phyloP scores from a whole-genome alignment of 2,329 filamentous ascomycete species.

The Alternaria sp. region DNA sequence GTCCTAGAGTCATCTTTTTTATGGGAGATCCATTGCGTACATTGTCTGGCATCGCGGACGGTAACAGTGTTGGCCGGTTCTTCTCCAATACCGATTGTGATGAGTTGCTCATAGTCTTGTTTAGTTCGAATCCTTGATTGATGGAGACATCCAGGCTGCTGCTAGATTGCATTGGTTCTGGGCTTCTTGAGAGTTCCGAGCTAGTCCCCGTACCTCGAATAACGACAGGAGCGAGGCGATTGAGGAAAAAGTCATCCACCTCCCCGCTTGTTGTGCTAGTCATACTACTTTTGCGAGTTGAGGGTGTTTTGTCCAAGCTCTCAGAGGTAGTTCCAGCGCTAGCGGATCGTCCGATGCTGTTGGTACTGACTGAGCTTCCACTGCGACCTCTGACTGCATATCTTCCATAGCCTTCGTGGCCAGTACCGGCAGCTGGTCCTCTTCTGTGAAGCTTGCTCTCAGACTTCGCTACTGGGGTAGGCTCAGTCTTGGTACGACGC shows the following conservation, averaged over 20 bases:
- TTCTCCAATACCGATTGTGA: conserved; percentile 30
- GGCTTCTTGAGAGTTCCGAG: conserved; percentile 46
- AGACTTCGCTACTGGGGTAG: conserved; percentile 64
- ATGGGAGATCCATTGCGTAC: conserved; percentile 41
- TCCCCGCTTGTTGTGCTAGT: conserved; percentile 54
- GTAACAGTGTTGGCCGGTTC: conserved; percentile 41
- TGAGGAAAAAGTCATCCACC: conserved; percentile 58
- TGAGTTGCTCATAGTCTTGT: conserved; percentile 30
- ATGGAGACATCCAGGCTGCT: conserved; percentile 45
- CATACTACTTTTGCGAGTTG: conserved; percentile 55
- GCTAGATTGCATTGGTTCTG: conserved; percentile 48
- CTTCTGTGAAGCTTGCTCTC: conserved; percentile 68
- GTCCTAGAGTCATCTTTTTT: conserved; percentile 39
- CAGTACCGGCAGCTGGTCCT: conserved; percentile 90
- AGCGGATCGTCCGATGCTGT: conserved; percentile 58
- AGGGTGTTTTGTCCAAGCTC: conserved; percentile 45
- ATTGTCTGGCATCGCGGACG: conserved; percentile 51
- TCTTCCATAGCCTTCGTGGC: conserved; percentile 84
- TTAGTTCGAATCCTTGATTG: conserved; percentile 23
- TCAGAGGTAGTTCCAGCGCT: conserved; percentile 55
- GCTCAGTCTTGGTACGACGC: conserved; percentile 72
- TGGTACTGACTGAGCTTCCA: conserved; percentile 63
- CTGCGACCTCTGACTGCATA: conserved; percentile 72
- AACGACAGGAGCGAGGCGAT: conserved; percentile 55
- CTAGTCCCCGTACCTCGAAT: conserved; percentile 57